phyloP scores from a whole-genome alignment of 192 early-diverging fungal genomes.

The Coemansia sp. region DNA sequence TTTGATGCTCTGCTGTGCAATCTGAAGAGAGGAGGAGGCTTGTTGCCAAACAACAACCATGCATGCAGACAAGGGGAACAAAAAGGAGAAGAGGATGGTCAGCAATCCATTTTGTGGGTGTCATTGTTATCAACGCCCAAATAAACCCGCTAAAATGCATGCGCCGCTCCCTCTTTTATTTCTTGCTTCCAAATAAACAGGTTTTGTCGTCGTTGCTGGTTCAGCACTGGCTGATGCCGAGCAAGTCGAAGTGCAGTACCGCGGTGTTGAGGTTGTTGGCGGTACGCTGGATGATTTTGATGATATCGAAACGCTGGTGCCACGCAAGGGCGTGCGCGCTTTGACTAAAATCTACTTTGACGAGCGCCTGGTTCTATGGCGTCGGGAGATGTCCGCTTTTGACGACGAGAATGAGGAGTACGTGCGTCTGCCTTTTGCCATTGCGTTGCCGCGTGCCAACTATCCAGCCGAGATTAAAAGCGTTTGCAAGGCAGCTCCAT shows the following conservation, averaged over 20 bases:
- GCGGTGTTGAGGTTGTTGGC: conserved; percentile 47
- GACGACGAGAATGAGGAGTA: neutral
- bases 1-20: neutral
- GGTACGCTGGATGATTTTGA: conserved; percentile 46
- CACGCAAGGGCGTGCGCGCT: conserved; percentile 36
- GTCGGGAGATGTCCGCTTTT: neutral
- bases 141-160: neutral
- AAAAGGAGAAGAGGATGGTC: conserved; percentile 10
- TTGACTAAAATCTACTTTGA: conserved; percentile 49
- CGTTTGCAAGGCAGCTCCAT: conserved; percentile 28
- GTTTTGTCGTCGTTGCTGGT: conserved; percentile 24
- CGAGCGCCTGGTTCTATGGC: conserved; percentile 46
- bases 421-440: conserved; percentile 24
- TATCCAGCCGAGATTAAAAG: conserved; percentile 35
- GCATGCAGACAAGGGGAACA: conserved; percentile 1
- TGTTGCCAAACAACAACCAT: neutral
- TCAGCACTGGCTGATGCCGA: conserved; percentile 7
- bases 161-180: neutral
- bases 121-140: neutral
- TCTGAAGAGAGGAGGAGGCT: neutral
- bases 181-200: conserved; percentile 13
- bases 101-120: conserved; percentile 5
- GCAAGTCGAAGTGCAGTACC: conserved; percentile 37
- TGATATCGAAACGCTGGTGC: conserved; percentile 22
- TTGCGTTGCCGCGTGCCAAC: conserved; percentile 45